These are phyloP conservation scores for Kernera saxatilis DNA, from an alignment of 345 rosid species.

Conservation along the genomic window DNA sequence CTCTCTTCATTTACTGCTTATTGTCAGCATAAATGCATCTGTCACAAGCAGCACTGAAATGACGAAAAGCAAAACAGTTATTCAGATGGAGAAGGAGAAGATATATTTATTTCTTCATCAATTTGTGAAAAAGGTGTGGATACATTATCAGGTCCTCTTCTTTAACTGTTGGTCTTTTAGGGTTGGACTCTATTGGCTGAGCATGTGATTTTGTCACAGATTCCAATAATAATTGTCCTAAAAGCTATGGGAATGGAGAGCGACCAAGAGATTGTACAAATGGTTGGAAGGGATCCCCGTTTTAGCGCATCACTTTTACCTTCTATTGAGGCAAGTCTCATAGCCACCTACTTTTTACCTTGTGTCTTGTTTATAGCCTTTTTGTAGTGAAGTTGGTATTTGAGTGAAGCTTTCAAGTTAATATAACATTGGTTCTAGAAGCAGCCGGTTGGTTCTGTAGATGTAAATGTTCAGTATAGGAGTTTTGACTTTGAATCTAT, in stretches of 20 bases:
- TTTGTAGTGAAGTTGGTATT: not conserved
- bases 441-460: not conserved
- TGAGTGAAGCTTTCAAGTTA: slow-evolving; percentile 9
- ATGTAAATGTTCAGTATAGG: not conserved
- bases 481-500: not conserved
- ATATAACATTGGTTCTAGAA: not conserved
- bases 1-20: slow-evolving; percentile 6
- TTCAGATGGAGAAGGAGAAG: slow-evolving; percentile 85
- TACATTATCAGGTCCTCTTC: slow-evolving; percentile 1
- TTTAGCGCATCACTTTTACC: slow-evolving; percentile 69
- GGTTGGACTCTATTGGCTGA: slow-evolving; percentile 8
- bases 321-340: slow-evolving; percentile 68
- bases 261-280: slow-evolving; percentile 91
- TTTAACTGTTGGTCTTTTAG: not conserved
- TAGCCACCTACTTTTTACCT: not conserved
- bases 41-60: slow-evolving; percentile 90
- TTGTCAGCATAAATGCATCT: slow-evolving; percentile 77
- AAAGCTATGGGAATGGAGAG: slow-evolving; percentile 99
- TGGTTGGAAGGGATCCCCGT: slow-evolving; percentile 95
- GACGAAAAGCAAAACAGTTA: slow-evolving; percentile 82
- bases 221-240: slow-evolving; percentile 85
- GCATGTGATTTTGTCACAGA: slow-evolving; percentile 30
- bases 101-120: slow-evolving; percentile 76
- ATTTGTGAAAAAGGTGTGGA: slow-evolving; percentile 54
- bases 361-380: not conserved